Conservation (phyloP, 164 flowering plant genomes). For the Kingdonia uniflora region DNA sequence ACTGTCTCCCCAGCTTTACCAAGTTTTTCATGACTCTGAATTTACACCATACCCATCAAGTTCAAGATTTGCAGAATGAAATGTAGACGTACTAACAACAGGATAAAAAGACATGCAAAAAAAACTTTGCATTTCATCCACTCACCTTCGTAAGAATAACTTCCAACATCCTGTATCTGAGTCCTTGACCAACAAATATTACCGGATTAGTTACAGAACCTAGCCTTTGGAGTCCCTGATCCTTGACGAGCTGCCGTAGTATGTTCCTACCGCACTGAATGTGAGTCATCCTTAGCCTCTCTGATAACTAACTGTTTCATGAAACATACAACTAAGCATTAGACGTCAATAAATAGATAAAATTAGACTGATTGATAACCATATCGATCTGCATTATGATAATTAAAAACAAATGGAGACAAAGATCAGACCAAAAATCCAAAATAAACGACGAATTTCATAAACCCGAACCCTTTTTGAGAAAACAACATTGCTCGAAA, state of each 20-base stretch:
- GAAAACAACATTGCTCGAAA: too few species aligned
- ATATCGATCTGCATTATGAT: too few species aligned
- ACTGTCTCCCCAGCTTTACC: slow-evolving; percentile 96
- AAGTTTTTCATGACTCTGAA: slow-evolving; percentile 69
- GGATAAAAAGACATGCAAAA: neutral
- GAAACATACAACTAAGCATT: slow-evolving; percentile 1
- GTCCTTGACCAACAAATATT: slow-evolving; percentile 53
- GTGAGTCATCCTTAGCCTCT: slow-evolving; percentile 31
- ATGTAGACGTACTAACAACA: neutral
- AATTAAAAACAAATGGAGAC: too few species aligned
- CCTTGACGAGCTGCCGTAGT: slow-evolving; percentile 34
- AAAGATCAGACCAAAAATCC: too few species aligned
- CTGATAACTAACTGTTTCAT: neutral
- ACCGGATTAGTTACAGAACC: slow-evolving; percentile 41
- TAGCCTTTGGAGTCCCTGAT: slow-evolving; percentile 11
- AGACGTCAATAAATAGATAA: too few species aligned
- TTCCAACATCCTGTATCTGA: slow-evolving; percentile 73
- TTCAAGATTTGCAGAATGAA: neutral
- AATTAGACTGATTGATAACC: too few species aligned
- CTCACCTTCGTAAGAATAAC: slow-evolving; percentile 87
- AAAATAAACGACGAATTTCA: too few species aligned
- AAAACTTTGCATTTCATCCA: neutral
- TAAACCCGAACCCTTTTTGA: too few species aligned
- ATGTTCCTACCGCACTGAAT: slow-evolving; percentile 37
- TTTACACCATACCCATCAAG: neutral